These are phyloP conservation scores for Paramecium pentaurelia DNA, from an alignment of 73 alveolate species.

Conservation along the genomic window DNA sequence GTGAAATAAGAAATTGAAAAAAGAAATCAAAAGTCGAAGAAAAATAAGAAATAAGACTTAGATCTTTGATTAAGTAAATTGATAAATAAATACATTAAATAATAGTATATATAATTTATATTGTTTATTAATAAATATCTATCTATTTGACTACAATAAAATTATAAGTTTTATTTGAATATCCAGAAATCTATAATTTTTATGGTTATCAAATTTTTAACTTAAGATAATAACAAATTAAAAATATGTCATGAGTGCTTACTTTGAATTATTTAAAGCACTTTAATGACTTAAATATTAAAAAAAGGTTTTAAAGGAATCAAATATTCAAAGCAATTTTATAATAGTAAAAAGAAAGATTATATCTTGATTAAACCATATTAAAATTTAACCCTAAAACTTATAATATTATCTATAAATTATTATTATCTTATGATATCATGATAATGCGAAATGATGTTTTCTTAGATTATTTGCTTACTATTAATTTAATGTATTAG, in stretches of 20 bases:
- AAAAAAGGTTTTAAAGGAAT: not conserved
- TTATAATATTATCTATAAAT: not conserved
- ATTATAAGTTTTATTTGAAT: not conserved
- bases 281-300: not conserved
- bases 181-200: not conserved
- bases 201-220: not conserved
- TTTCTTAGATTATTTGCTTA: conserved; percentile 30
- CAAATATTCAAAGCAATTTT: not conserved
- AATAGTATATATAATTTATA: not conserved
- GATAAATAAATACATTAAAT: not conserved
- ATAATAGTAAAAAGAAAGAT: not conserved
- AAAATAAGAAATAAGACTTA: conserved; percentile 13
- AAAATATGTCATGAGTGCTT: not conserved
- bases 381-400: not conserved
- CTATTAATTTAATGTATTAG: conserved; percentile 7
- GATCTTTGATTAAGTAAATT: not conserved
- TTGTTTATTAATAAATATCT: not conserved
- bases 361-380: not conserved
- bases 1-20: not conserved
- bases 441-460: conserved; percentile 39
- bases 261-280: not conserved
- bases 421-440: not conserved
- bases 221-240: too few relatives aligned
- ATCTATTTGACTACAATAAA: not conserved
- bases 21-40: not conserved